Conservation (phyloP, 257 asterid genomes). For the Thymus mandschuricus region DNA sequence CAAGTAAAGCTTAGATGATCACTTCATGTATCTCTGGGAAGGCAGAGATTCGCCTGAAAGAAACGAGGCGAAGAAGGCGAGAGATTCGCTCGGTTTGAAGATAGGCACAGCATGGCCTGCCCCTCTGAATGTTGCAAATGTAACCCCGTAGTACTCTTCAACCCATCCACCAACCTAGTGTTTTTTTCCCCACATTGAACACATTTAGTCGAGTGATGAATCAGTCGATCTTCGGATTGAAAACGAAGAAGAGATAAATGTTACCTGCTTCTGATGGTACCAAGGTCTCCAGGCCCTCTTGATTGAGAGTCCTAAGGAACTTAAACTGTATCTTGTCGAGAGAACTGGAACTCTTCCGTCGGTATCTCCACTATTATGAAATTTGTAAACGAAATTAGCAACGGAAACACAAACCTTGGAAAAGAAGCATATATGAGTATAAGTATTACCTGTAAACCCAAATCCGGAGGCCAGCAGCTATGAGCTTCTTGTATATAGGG, state of each 20-base stretch:
- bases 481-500: slow-evolving; percentile 85
- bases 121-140: slow-evolving; percentile 90
- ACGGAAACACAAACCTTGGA: not conserved
- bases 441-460: slow-evolving; percentile 80
- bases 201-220: no score
- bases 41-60: slow-evolving; percentile 70
- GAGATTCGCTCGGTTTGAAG: slow-evolving; percentile 82
- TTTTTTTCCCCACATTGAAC: no score
- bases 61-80: slow-evolving; percentile 74
- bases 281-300: slow-evolving; percentile 85
- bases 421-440: not conserved
- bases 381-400: not conserved
- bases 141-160: slow-evolving; percentile 80
- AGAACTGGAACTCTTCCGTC: slow-evolving; percentile 91
- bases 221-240: no score
- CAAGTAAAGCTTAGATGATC: not conserved
- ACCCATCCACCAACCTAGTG: slow-evolving; percentile 87
- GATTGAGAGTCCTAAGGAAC: slow-evolving; percentile 67
- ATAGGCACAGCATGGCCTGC: slow-evolving; percentile 95
- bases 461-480: slow-evolving; percentile 67
- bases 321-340: slow-evolving; percentile 83
- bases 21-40: slow-evolving; percentile 38
- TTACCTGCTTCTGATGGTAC: slow-evolving; percentile 89
- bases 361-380: slow-evolving; percentile 68
- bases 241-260: not conserved